Evolutionary conservation across 257 asterid genomes (phyloP).

Genomic region (Craterostigma plantagineum): DNA sequence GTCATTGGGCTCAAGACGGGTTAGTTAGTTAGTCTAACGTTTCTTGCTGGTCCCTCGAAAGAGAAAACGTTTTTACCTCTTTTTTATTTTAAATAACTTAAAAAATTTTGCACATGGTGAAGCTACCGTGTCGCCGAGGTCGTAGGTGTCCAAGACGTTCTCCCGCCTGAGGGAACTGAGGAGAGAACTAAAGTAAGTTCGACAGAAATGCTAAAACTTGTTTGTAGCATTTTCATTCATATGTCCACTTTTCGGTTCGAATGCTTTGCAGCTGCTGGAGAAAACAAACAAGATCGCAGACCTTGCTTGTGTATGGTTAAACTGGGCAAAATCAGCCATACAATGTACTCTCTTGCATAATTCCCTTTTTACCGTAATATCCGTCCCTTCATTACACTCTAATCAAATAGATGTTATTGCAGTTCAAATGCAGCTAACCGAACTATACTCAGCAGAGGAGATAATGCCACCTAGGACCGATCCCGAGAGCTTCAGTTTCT

Average conservation of each 20-base stretch:
- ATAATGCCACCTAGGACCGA: constrained; percentile 66
- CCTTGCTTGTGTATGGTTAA: constrained; percentile 61
- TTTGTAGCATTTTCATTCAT: too few species aligned
- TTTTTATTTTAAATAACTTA: constrained; percentile 1
- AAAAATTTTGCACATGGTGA: too few species aligned
- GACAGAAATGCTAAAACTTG: not conserved
- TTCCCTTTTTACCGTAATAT: not conserved
- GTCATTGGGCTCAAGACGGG: constrained; percentile 95
- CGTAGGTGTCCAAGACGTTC: constrained; percentile 63
- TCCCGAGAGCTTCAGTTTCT: constrained; percentile 86
- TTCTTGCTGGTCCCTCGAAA: constrained; percentile 4
- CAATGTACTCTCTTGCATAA: constrained; percentile 36
- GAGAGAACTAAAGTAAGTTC: constrained; percentile 61
- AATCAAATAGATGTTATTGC: constrained; percentile 2
- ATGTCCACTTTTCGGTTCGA: constrained; percentile 9
- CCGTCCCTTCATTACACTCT: constrained; percentile 7
- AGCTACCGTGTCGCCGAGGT: constrained; percentile 95
- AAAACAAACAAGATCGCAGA: constrained; percentile 42
- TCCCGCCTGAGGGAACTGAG: constrained; percentile 42
- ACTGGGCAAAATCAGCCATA: constrained; percentile 60
- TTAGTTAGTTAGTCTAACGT: constrained; percentile 24
- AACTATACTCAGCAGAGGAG: constrained; percentile 72
- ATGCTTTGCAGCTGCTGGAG: constrained; percentile 46
- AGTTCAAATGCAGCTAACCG: constrained; percentile 66
- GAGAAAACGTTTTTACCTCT: not conserved